Evolutionary conservation across 768 basidiomycete genomes (phyloP).

Genomic region (Suillus brevipes): DNA sequence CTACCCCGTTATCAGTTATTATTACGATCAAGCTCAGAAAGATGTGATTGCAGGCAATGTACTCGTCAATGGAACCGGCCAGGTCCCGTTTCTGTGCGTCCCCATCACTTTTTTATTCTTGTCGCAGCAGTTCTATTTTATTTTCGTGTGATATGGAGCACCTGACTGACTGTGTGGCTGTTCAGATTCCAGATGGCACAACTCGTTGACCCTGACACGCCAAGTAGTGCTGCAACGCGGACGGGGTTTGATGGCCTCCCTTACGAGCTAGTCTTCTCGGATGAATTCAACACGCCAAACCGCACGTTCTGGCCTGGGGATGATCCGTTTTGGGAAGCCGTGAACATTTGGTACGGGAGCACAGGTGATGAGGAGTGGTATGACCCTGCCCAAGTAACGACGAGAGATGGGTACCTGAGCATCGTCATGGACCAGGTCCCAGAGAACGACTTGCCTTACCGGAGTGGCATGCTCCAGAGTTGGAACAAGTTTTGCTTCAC

Average conservation of each 20-base stretch:
- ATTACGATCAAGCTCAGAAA: constrained; percentile 38
- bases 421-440: constrained; percentile 62
- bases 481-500: constrained; percentile 94
- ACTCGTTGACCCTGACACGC: constrained; percentile 74
- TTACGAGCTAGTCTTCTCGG: constrained; percentile 68
- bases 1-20: constrained; percentile 72
- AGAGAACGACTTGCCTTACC: constrained; percentile 60
- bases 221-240: constrained; percentile 52
- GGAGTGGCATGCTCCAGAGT: constrained; percentile 79
- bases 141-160: constrained; percentile 12
- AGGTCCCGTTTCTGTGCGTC: constrained; percentile 54
- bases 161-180: neutral
- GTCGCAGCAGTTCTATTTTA: neutral
- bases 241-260: constrained; percentile 71
- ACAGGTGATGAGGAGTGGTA: constrained; percentile 80
- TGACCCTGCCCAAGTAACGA: constrained; percentile 65
- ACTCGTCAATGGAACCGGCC: constrained; percentile 66
- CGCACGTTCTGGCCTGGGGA: constrained; percentile 58
- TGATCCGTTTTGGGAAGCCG: constrained; percentile 73
- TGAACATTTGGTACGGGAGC: constrained; percentile 69
- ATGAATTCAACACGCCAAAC: constrained; percentile 61
- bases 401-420: constrained; percentile 62
- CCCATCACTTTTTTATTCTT: constrained; percentile 9
- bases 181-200: constrained; percentile 46
- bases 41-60: constrained; percentile 61